Evolutionary conservation across 2,329 filamentous ascomycete species (phyloP).

Genomic region (Diplocarpon mali): DNA sequence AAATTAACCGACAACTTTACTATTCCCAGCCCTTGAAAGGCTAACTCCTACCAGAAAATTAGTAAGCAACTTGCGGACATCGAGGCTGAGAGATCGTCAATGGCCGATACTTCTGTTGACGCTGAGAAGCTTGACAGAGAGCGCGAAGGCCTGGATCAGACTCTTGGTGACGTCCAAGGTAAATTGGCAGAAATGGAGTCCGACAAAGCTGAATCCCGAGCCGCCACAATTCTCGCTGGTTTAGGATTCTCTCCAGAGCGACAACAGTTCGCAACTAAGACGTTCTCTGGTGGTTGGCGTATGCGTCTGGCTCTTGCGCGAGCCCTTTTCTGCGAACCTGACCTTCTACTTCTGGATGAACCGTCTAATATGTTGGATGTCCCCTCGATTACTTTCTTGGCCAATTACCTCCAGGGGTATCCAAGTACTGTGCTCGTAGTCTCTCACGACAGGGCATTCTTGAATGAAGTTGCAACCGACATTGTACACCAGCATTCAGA

Average conservation of each 20-base stretch:
- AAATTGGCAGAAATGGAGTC: constrained; percentile 98
- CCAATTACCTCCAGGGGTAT: constrained; percentile 87
- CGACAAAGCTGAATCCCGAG: constrained; percentile 91
- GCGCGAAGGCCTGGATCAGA: constrained; percentile 80
- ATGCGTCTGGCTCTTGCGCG: constrained; percentile 93
- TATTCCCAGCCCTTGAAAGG: not conserved
- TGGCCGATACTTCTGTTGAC: constrained; percentile 89
- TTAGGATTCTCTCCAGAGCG: constrained; percentile 91
- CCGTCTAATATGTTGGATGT: constrained; percentile 99
- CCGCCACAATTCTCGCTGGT: constrained; percentile 91
- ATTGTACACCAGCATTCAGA: constrained; percentile 98
- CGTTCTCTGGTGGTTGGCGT: constrained; percentile 98
- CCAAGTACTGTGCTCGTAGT: constrained; percentile 93
- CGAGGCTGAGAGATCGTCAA: constrained; percentile 61
- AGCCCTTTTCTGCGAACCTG: constrained; percentile 95
- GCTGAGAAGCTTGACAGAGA: constrained; percentile 76
- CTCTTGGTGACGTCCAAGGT: constrained; percentile 78
- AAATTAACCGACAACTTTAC: not conserved
- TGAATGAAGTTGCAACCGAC: constrained; percentile 98
- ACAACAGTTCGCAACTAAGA: constrained; percentile 88
- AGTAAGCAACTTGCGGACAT: constrained; percentile 62
- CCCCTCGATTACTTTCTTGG: constrained; percentile 96
- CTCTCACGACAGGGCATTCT: constrained; percentile 96
- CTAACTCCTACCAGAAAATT: constrained; percentile 47
- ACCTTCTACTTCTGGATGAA: constrained; percentile 92